These are phyloP conservation scores for Amyloporia xantha DNA, from an alignment of 768 basidiomycete species.

Conservation along the genomic window DNA sequence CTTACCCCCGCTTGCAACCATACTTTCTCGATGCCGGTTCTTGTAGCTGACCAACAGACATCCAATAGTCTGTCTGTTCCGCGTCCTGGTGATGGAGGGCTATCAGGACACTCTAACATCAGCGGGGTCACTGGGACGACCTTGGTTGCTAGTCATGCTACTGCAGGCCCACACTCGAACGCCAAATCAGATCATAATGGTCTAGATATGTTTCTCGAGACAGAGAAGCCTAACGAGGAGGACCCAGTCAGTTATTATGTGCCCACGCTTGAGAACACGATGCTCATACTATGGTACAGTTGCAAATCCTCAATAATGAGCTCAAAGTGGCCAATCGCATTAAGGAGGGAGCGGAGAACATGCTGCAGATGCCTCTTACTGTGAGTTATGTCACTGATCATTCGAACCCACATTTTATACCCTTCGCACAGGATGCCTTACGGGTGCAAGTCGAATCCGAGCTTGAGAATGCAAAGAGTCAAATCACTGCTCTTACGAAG, in stretches of 20 bases:
- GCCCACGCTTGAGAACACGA: not conserved
- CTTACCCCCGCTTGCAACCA: not conserved
- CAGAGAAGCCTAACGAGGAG: not conserved
- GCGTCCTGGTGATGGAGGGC: not conserved
- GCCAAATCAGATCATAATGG: not conserved
- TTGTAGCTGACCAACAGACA: not conserved
- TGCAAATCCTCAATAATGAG: conserved; percentile 60
- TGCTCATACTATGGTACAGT: conserved; percentile 23
- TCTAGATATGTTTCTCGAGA: not conserved
- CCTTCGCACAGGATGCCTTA: conserved; percentile 45
- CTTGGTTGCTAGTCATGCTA: not conserved
- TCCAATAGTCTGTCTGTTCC: not conserved
- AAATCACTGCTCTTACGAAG: conserved; percentile 57
- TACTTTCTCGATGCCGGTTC: not conserved
- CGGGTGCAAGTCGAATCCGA: conserved; percentile 71
- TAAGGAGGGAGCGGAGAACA: conserved; percentile 87
- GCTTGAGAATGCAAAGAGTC: conserved; percentile 64
- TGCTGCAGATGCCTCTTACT: conserved; percentile 61
- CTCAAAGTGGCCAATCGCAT: conserved; percentile 75
- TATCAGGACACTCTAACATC: not conserved
- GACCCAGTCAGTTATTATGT: not conserved
- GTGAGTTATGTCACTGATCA: conserved; percentile 27
- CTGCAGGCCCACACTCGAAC: not conserved
- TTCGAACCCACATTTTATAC: conserved; percentile 2
- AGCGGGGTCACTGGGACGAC: not conserved